These are phyloP conservation scores for Colletotrichum falcatum DNA, from an alignment of 2,329 filamentous ascomycete species.

Conservation along the genomic window DNA sequence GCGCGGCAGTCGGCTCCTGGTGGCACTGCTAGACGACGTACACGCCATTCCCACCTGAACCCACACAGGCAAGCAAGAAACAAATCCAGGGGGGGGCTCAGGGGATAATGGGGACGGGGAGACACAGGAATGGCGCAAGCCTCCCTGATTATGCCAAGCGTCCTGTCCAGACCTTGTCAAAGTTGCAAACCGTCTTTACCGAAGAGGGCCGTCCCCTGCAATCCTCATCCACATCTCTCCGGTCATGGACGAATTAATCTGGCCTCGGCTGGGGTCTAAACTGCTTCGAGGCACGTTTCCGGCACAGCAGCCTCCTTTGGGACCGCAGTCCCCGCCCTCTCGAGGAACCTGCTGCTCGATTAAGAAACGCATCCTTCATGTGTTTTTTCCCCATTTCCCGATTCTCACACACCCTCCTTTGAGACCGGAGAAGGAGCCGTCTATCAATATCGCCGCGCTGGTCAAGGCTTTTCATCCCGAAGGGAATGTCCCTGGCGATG, in stretches of 20 bases:
- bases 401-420: constrained; percentile 32
- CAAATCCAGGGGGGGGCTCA: constrained; percentile 26
- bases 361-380: constrained; percentile 48
- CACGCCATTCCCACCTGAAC: constrained; percentile 30
- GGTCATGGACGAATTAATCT: constrained; percentile 33
- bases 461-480: constrained; percentile 7
- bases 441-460: constrained; percentile 21
- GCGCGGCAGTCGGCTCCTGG: constrained; percentile 38
- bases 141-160: constrained; percentile 37
- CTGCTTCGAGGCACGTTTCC: constrained; percentile 52
- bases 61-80: constrained; percentile 36
- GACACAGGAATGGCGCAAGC: constrained; percentile 37
- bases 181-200: constrained; percentile 45
- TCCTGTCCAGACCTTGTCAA: constrained; percentile 37
- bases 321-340: constrained; percentile 52
- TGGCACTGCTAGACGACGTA: constrained; percentile 36
- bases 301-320: constrained; percentile 53
- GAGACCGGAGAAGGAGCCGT: constrained; percentile 19
- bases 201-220: constrained; percentile 42
- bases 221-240: constrained; percentile 29
- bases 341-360: constrained; percentile 51
- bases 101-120: constrained; percentile 23
- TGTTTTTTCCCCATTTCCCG: constrained; percentile 16
- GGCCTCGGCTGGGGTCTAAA: constrained; percentile 44
- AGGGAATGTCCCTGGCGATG: constrained; percentile 7